Percentiles rank a stretch among this genome's conserved stretches.
Evolutionary conservation across 108 stramenopile species (phyloP).

Genomic region (Nitzschia putrida): DNA sequence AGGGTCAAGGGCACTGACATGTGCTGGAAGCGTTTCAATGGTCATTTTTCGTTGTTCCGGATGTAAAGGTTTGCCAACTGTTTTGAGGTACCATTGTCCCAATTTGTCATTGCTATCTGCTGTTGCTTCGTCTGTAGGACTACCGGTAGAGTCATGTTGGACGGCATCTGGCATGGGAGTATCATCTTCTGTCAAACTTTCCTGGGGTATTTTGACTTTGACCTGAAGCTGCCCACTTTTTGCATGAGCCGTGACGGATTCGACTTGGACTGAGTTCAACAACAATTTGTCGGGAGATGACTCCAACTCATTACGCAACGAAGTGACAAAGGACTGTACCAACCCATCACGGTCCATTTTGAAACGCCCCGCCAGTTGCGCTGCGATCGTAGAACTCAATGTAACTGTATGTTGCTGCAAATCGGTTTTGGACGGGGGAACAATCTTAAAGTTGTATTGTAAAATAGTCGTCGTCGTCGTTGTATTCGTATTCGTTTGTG

Average conservation of each 20-base stretch:
- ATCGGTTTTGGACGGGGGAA: conserved; percentile 21
- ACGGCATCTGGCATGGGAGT: not conserved
- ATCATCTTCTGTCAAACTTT: not conserved
- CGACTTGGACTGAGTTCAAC: not conserved
- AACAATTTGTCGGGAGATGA: not conserved
- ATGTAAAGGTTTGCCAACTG: conserved; percentile 8
- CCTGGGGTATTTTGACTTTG: conserved; percentile 7
- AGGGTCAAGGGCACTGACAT: conserved; percentile 66
- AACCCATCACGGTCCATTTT: conserved; percentile 43
- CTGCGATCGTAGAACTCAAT: conserved; percentile 53
- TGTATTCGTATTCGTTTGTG: no score
- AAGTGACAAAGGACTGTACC: conserved; percentile 32
- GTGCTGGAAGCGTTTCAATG: conserved; percentile 65
- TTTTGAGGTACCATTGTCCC: conserved; percentile 38
- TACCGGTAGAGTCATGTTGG: not conserved
- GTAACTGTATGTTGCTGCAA: conserved; percentile 4
- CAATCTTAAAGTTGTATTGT: conserved; percentile 37
- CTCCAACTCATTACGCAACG: conserved; percentile 23
- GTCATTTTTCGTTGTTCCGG: conserved; percentile 43
- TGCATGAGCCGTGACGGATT: conserved; percentile 13
- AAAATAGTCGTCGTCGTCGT: no score
- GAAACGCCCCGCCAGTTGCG: conserved; percentile 58
- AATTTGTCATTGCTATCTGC: conserved; percentile 33
- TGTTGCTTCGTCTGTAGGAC: not conserved
- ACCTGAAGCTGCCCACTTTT: conserved; percentile 33